Evolutionary conservation across 305 asterid genomes (phyloP).

Genomic region (Fraxinus albicans): DNA sequence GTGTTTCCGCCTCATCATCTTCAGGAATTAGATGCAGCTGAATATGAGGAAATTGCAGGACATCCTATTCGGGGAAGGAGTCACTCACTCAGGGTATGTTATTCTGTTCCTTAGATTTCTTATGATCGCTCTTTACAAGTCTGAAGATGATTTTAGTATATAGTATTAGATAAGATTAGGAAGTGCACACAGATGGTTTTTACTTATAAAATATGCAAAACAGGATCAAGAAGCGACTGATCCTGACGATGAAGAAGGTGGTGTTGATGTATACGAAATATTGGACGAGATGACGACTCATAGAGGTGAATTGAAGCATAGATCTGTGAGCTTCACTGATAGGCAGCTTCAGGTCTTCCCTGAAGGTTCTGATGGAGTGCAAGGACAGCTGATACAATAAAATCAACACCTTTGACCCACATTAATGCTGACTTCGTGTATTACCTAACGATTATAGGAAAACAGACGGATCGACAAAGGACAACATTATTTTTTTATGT

Average conservation of each 20-base stretch:
- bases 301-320: conserved; percentile 85
- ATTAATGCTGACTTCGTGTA: background rate
- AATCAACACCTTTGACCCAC: background rate
- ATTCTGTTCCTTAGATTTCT: background rate
- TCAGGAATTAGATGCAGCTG: conserved; percentile 79
- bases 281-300: conserved; percentile 80
- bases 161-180: background rate
- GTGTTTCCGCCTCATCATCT: conserved; percentile 59
- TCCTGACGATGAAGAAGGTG: conserved; percentile 30
- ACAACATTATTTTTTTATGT: background rate
- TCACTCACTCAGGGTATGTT: conserved; percentile 42
- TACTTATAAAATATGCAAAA: conserved; percentile 12
- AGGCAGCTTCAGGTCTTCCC: conserved; percentile 56
- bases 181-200: background rate
- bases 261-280: conserved; percentile 60
- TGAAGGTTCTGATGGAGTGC: conserved; percentile 17
- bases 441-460: background rate
- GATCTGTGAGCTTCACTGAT: conserved; percentile 62
- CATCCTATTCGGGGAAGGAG: conserved; percentile 42
- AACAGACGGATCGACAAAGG: background rate
- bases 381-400: background rate
- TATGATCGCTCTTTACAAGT: background rate
- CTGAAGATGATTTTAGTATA: background rate
- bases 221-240: conserved; percentile 56
- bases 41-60: conserved; percentile 81